Base-by-base conservation (phyloP, 2,329 filamentous ascomycete species). In the Teratosphaeria pseudoeucalypti region DNA sequence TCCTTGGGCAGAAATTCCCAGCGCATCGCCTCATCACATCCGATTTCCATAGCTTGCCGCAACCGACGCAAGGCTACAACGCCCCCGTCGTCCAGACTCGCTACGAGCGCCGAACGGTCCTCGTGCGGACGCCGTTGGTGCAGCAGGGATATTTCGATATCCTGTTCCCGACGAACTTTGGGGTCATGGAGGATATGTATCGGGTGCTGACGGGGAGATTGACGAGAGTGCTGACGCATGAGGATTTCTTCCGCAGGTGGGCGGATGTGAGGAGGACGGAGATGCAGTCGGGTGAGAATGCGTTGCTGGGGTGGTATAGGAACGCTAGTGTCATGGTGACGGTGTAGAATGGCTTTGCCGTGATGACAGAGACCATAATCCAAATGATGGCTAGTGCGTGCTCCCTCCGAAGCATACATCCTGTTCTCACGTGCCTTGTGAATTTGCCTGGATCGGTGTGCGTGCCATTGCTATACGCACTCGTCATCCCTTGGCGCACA, bases 131-230 rank as follows among this genome's bases (percentile, higher is more conserved):
- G 4, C 91, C 92, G 58, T 82, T 96, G 72, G 94, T 96, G 79
- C 92, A 97, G 73, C 95, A 99, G 77, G 95, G 94, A 54, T 97
- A 96, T 76, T 99, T 99, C 72, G 95, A 99, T 72, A 96, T 99
- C 68, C 86, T 99, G 71, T 99, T 99, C 77, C 94, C 94, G 0
- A 99, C 94, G 11, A 88, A 99, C 75, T 99, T 99, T 72, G 81
- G 83, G 63, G 87, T 95, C 65, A 87, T 94, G 75, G 91, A 97
- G 75, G 86, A 90, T 68, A 85, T 97, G 67, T 99, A 99, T 76
- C 86, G 90, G 59, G 90, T 90, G 62, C 85, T 97, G 67, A 99
- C 94, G 0, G 92, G 92, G 34, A 94, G 95, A 72, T 79, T 97
- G 67, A 96, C 92, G 2, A 83, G 88, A 57, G 89, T 95, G 57